Evolutionary conservation across 2,329 filamentous ascomycete genomes (phyloP), one percentile per base, ranked within the genome.

Genomic region (Aspergillus hortae): DNA sequence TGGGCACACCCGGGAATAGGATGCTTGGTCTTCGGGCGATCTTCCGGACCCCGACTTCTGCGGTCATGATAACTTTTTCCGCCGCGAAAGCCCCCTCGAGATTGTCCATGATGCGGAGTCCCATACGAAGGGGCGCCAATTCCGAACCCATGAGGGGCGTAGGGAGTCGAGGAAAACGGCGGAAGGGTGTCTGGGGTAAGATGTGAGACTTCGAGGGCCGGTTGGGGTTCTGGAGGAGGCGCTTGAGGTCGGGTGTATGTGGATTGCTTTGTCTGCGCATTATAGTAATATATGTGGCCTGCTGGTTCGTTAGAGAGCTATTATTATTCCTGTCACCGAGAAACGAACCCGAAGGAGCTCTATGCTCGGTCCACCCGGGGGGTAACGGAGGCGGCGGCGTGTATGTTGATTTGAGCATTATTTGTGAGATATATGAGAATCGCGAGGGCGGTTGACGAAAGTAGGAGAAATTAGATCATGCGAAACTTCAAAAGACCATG

Each of bases 331-430:
- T n/a, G 6, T 38, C 35, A 38, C 4, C n/a, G 46, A 51, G 45
- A 56, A 54, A 67, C 71, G 51, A 71, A 83, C 84, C 84, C 46
- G 87, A 87, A 5, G 91, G 92, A 48, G 92, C 90, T 72, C 86
- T 92, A 74, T 96, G 91, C 71, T 95, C 89, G n/a, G 88, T 90
- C 92, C 92, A 96, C 57, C 90, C 91, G 41, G 86, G 79, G 25
- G 86, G 87, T 1, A 96, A 77, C 33, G 88, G 83, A 43, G 82
- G 77, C 9, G 81, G 79, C 19, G 84, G 79, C 54, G 82, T 84
- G 71, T 92, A 85, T n/a, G 89, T 92, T 17, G 87, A 89, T 66
- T 85, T 90, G 45, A 92, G 76, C 87, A 90, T 90, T 43, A 40
- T 64, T 27, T 17, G 14, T 15, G 17, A 35, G 46, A 46, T 21